These are phyloP conservation scores for Durio zibethinus DNA, from an alignment of 345 rosid genomes.

Conservation along the genomic window DNA sequence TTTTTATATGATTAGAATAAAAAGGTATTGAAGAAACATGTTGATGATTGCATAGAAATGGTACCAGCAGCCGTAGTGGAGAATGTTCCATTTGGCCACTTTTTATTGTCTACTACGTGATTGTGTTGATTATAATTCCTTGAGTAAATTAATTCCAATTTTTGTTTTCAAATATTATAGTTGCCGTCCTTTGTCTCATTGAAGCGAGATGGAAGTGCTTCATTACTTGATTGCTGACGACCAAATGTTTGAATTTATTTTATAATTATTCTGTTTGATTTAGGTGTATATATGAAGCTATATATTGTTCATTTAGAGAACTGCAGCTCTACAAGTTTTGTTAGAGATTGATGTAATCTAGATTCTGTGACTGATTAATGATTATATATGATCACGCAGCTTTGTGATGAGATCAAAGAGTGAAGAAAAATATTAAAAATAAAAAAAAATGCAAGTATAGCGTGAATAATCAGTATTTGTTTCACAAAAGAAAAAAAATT, in stretches of 20 bases:
- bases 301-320: neutral
- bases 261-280: neutral
- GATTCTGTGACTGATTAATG: too few species aligned
- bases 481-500: too few species aligned
- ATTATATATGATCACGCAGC: neutral
- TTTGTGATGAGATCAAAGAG: neutral
- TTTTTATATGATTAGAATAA: too few species aligned
- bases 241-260: neutral
- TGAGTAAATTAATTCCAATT: neutral
- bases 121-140: neutral
- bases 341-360: neutral
- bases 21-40: neutral
- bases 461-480: too few species aligned
- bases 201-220: neutral
- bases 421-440: too few species aligned
- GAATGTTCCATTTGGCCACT: constrained; percentile 20
- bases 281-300: too few species aligned
- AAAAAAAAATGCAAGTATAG: too few species aligned
- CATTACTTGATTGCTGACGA: neutral
- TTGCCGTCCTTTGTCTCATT: neutral
- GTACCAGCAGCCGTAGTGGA: constrained; percentile 5
- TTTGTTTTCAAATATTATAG: neutral
- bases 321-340: neutral
- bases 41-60: constrained; percentile 25
- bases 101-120: constrained; percentile 27